Evolutionary conservation across 1,284 basidiomycete species (phyloP).

Genomic region (Paramarasmius palmivorus): DNA sequence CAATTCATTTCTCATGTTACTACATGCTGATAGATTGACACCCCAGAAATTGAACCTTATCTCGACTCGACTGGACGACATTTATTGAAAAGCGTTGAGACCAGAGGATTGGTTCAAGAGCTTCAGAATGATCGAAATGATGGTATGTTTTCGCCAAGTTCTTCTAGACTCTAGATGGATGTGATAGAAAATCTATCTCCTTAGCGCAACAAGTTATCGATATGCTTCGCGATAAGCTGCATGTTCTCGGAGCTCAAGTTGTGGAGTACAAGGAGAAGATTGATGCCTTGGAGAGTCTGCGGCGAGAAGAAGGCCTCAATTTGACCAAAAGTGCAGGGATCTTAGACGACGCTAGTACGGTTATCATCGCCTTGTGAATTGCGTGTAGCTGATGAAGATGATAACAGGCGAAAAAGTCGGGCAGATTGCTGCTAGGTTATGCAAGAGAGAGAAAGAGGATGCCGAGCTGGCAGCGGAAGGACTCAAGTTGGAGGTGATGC

Average conservation of each 20-base stretch:
- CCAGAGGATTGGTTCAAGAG: constrained; percentile 35
- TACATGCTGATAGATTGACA: constrained; percentile 6
- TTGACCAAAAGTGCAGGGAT: constrained; percentile 25
- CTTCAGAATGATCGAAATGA: constrained; percentile 34
- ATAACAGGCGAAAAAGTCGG: constrained; percentile 28
- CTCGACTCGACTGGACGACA: constrained; percentile 29
- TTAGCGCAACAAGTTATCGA: constrained; percentile 55
- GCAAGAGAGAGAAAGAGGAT: constrained; percentile 31
- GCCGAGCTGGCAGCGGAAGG: constrained; percentile 26
- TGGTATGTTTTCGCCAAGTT: constrained; percentile 22
- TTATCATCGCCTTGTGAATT: constrained; percentile 14
- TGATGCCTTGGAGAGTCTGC: constrained; percentile 35
- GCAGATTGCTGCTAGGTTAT: constrained; percentile 26
- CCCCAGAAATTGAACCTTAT: constrained; percentile 31
- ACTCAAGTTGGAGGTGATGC: constrained; percentile 18
- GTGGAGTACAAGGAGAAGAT: constrained; percentile 40
- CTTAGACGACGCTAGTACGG: constrained; percentile 28
- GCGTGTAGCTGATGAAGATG: background rate
- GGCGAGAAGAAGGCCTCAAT: constrained; percentile 27
- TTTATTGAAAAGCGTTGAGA: constrained; percentile 25
- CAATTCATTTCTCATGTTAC: background rate
- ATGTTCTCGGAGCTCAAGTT: constrained; percentile 42
- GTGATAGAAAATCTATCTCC: constrained; percentile 6
- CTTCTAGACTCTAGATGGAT: background rate
- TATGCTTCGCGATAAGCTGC: constrained; percentile 50